Evolutionary conservation across 1,139 yeast genomes (phyloP), one percentile per base, ranked within the genome.

Genomic region (Hemisphaericaspora subhashii): DNA sequence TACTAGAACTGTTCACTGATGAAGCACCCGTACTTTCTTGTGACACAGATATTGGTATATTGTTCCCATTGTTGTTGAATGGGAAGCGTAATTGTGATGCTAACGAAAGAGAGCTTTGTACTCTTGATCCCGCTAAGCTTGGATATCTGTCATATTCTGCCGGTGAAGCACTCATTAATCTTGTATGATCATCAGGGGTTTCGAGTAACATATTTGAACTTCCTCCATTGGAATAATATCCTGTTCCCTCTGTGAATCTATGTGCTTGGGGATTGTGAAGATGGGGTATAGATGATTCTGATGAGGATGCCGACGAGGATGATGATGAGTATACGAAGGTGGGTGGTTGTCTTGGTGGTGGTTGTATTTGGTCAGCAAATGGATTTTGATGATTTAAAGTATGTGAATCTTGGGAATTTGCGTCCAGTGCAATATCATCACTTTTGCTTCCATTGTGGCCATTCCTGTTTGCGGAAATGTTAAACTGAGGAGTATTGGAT

Each of bases 111-210:
- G 74, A 67, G 45, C 78, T 68, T 0, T 70, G 72, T 15, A 67
- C 72, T 44, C 79, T 60, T 18, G 79, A 69, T 8, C 77, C 76
- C 5, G 71, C 72, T 50, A 76, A 58, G 6, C 74, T 61, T 3
- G 84, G 84, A 49, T 79, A 79, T 50, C 84, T 64, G 52, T 79
- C 84, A 48, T 65, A 79, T 46, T 76, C 81, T 0, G 79, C 69
- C 7, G 83, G 37, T 8, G 37, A 27, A n/a, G 37, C 10, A 9
- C 28, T 25, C 11, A 26, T 33, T 31, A 43, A 36, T 38, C 47
- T 43, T 9, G 46, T 36, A 22, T 49, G 60, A 37, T 60, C 66
- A 14, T 53, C 57, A 20, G 51, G 55, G 10, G 62, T 56, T 42
- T 51, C 53, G 21, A 60, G 59, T 38, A 69, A 59, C 39, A 68